Conservation (phyloP, 2,329 filamentous ascomycete genomes). For the Trichophyton benhamiae region DNA sequence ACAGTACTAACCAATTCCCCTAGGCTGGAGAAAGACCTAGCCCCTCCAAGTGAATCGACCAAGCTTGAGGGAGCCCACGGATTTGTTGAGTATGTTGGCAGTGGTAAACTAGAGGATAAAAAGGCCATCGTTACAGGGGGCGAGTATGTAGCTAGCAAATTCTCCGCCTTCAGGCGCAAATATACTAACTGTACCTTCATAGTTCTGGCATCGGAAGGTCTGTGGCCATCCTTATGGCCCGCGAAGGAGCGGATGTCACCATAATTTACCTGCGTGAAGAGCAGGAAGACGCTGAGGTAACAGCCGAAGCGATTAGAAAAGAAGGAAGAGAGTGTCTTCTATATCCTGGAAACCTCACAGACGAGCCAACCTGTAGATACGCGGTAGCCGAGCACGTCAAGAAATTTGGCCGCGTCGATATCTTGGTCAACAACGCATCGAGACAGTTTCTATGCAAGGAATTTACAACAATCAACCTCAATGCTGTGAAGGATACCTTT, state of each 20-base stretch:
- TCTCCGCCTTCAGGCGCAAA: neutral
- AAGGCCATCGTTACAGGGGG: slow-evolving; percentile 46
- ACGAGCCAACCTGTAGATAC: slow-evolving; percentile 39
- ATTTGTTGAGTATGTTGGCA: slow-evolving; percentile 32
- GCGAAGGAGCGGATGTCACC: slow-evolving; percentile 46
- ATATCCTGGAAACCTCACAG: slow-evolving; percentile 38
- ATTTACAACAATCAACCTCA: slow-evolving; percentile 43
- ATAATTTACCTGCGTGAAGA: slow-evolving; percentile 47
- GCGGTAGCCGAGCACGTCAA: slow-evolving; percentile 44
- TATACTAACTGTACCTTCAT: neutral
- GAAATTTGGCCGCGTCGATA: slow-evolving; percentile 35
- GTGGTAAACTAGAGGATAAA: slow-evolving; percentile 39
- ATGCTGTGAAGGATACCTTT: slow-evolving; percentile 45
- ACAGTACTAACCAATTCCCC: neutral
- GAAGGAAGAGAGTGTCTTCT: slow-evolving; percentile 39
- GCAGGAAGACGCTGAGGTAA: slow-evolving; percentile 44
- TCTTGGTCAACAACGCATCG: slow-evolving; percentile 49
- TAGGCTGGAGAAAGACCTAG: slow-evolving; percentile 17
- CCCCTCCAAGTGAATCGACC: slow-evolving; percentile 23
- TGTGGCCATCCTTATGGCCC: slow-evolving; percentile 44
- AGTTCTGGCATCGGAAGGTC: slow-evolving; percentile 45
- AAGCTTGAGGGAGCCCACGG: slow-evolving; percentile 20
- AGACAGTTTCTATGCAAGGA: slow-evolving; percentile 45
- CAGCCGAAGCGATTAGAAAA: slow-evolving; percentile 41
- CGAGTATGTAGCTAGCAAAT: slow-evolving; percentile 33